Percentiles rank a stretch among this genome's conserved stretches.
Conservation (phyloP, 768 basidiomycete genomes). For the Sutorius australiensis region DNA sequence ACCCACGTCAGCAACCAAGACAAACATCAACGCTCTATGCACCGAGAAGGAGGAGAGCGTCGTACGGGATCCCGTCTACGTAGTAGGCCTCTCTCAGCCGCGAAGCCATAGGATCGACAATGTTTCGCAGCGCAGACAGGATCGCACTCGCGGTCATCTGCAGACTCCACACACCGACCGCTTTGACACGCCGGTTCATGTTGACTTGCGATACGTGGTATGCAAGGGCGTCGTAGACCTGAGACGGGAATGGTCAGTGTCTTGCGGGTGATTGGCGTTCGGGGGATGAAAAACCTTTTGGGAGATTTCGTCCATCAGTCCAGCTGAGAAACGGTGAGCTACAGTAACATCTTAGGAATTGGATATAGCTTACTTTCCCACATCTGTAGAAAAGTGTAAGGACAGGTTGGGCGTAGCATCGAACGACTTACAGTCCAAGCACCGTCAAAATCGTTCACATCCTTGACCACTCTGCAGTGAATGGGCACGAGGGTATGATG, state of each 20-base stretch:
- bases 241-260: constrained; percentile 1
- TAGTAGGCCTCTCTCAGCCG: constrained; percentile 29
- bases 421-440: constrained; percentile 85
- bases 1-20: not conserved
- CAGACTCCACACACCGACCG: constrained; percentile 90
- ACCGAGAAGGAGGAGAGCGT: constrained; percentile 21
- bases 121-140: constrained; percentile 68
- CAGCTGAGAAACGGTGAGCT: constrained; percentile 50
- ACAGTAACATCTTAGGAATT: not conserved
- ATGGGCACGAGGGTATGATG: constrained; percentile 94
- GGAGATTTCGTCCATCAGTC: constrained; percentile 87
- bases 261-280: not conserved
- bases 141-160: constrained; percentile 91
- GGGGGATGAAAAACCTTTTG: constrained; percentile 52
- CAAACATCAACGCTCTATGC: constrained; percentile 20
- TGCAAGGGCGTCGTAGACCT: constrained; percentile 90
- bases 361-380: constrained; percentile 73
- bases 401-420: not conserved
- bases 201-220: constrained; percentile 91
- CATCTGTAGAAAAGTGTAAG: constrained; percentile 47
- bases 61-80: constrained; percentile 32
- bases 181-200: constrained; percentile 84
- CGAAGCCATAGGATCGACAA: constrained; percentile 62
- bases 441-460: constrained; percentile 87
- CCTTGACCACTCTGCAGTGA: constrained; percentile 82